These are phyloP conservation scores for Cercospora beticola DNA, from an alignment of 2,329 filamentous ascomycete genomes.

Conservation along the genomic window DNA sequence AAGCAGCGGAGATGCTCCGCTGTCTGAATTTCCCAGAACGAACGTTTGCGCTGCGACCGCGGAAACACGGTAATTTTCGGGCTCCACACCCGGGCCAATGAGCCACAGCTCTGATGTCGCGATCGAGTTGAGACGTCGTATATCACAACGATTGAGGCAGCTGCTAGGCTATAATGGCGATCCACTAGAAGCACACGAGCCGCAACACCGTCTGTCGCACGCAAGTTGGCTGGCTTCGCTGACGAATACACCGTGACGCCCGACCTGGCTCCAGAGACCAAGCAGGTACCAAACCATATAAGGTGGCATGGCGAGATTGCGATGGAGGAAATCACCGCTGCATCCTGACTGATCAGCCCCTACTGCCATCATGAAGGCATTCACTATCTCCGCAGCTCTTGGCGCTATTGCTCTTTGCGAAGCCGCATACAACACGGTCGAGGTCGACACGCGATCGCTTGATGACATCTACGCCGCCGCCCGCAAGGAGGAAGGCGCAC, in stretches of 20 bases:
- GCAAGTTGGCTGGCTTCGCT: background rate
- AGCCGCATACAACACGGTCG: constrained; percentile 9
- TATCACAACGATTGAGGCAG: background rate
- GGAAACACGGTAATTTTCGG: background rate
- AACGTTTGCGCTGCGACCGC: background rate
- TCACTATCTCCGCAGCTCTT: background rate
- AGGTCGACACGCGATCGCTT: constrained; percentile 48
- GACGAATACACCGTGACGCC: background rate
- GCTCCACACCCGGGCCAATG: background rate
- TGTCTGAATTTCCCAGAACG: background rate
- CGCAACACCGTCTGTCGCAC: background rate
- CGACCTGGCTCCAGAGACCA: background rate
- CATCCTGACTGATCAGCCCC: background rate
- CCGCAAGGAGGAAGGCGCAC: constrained; percentile 47
- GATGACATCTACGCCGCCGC: constrained; percentile 55
- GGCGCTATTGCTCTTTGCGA: background rate
- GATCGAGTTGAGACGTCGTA: background rate
- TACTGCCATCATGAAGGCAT: background rate
- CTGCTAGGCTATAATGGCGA: background rate
- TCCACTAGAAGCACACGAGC: background rate
- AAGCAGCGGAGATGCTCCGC: background rate
- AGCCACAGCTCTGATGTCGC: background rate
- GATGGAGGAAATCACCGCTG: background rate
- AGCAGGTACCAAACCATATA: background rate
- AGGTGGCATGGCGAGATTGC: background rate